Conservation (phyloP, 495 filamentous ascomycete genomes). For the Aspergillus diversus region DNA sequence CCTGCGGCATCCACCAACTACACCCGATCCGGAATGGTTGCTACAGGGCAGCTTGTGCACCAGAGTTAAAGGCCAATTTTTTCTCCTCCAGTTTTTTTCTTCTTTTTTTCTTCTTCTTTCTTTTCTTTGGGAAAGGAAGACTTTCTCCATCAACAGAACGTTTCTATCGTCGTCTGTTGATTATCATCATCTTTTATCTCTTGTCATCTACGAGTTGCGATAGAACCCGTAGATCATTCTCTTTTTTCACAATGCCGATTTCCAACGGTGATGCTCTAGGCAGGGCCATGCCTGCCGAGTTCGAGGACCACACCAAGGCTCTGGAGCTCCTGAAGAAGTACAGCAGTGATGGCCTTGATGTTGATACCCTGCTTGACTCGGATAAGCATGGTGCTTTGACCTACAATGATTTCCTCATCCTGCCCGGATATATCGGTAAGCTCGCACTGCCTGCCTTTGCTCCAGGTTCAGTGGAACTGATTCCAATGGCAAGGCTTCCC, state of each 20-base stretch:
- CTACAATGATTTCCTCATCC: constrained; percentile 73
- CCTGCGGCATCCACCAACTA: constrained; percentile 22
- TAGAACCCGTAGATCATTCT: constrained; percentile 31
- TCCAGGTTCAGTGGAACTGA: constrained; percentile 57
- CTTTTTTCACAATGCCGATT: constrained; percentile 64
- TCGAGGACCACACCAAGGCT: constrained; percentile 65
- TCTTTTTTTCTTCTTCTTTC: constrained; percentile 53
- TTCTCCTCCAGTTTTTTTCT: constrained; percentile 45
- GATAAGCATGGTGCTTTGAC: constrained; percentile 88
- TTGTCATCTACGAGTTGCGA: constrained; percentile 29
- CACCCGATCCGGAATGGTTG: constrained; percentile 23
- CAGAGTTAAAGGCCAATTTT: constrained; percentile 42
- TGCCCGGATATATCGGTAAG: constrained; percentile 70
- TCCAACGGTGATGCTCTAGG: constrained; percentile 63
- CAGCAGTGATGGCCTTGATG: constrained; percentile 79
- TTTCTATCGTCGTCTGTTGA: constrained; percentile 51
- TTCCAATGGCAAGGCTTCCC: constrained; percentile 67
- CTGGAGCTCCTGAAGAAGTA: constrained; percentile 79
- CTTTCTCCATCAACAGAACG: constrained; percentile 57
- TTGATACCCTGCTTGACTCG: constrained; percentile 81
- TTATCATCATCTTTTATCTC: constrained; percentile 31
- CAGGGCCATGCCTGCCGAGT: constrained; percentile 50
- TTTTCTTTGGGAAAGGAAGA: constrained; percentile 59
- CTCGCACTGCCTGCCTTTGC: constrained; percentile 19
- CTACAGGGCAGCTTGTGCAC: constrained; percentile 25